These are phyloP conservation scores for Ophiostoma australiae DNA, from an alignment of 2,329 filamentous ascomycete genomes.

Conservation along the genomic window DNA sequence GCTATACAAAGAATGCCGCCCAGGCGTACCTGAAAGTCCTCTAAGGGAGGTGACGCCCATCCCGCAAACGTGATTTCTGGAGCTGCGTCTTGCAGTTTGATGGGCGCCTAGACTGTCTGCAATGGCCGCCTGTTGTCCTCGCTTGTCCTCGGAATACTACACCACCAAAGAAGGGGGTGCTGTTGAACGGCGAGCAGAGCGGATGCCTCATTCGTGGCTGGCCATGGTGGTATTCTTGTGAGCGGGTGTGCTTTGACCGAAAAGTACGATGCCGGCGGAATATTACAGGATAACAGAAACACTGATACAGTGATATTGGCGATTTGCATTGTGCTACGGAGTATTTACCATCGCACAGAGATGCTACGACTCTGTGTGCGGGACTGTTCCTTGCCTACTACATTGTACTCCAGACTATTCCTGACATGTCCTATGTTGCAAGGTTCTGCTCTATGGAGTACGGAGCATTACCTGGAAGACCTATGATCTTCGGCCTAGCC, in stretches of 20 bases:
- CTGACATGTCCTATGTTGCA: neutral
- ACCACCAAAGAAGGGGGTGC: neutral
- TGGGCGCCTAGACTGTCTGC: neutral
- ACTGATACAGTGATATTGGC: neutral
- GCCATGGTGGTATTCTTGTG: neutral
- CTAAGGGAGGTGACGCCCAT: neutral
- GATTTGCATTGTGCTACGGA: neutral
- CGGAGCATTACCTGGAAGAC: neutral
- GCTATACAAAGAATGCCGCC: neutral
- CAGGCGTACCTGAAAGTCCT: neutral
- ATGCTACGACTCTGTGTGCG: neutral
- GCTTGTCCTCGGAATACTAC: conserved; percentile 5
- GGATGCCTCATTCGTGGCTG: neutral
- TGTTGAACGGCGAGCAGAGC: conserved; percentile 6
- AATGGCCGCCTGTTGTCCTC: neutral
- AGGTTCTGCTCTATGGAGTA: neutral
- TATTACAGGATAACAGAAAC: neutral
- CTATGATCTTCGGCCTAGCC: neutral
- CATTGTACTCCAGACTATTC: neutral
- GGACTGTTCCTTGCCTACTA: neutral
- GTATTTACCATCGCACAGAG: neutral
- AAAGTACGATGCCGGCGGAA: too few species aligned
- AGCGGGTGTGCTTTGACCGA: too few species aligned
- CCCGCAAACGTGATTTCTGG: neutral
- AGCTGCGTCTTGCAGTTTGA: neutral